phyloP scores from a whole-genome alignment of 163 green algal species.

The Scenedesmus sp. region DNA sequence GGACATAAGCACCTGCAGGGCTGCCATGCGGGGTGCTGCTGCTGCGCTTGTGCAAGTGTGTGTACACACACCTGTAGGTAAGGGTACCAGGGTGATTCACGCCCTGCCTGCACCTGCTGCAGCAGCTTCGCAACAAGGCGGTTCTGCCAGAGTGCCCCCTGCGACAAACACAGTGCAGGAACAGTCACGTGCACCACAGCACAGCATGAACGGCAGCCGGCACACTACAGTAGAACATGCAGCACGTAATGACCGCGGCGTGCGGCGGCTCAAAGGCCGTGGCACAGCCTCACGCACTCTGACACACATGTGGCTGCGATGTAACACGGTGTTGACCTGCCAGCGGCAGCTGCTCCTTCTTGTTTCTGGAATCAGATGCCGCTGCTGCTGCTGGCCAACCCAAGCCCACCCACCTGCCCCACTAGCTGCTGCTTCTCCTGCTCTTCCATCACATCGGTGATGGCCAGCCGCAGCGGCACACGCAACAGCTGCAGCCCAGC shows the following conservation, averaged over 20 bases:
- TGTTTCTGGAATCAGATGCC: no score
- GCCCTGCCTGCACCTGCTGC: slow-evolving; percentile 60
- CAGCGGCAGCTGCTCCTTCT: no score
- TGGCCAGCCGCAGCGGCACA: slow-evolving; percentile 76
- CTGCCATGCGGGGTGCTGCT: slow-evolving; percentile 3
- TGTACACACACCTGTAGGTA: slow-evolving; percentile 67
- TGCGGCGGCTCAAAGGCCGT: no score
- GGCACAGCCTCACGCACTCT: neutral
- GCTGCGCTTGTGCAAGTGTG: neutral
- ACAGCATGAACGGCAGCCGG: no score
- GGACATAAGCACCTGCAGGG: neutral
- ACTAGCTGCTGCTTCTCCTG: slow-evolving; percentile 68
- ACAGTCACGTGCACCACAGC: no score
- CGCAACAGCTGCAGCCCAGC: slow-evolving; percentile 65
- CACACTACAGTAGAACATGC: no score
- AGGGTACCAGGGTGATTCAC: slow-evolving; percentile 67
- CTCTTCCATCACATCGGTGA: slow-evolving; percentile 76
- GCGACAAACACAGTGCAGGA: neutral
- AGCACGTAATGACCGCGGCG: neutral
- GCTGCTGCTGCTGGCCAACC: no score
- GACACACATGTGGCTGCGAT: no score
- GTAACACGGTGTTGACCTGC: no score
- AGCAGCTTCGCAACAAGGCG: slow-evolving; percentile 81
- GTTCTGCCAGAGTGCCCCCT: slow-evolving; percentile 65
- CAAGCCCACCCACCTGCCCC: slow-evolving; percentile 56